Percentiles rank a stretch among this genome's conserved stretches.
Conservation (phyloP, 371 early-diverging fungal species). For the Mucor plumbeus region DNA sequence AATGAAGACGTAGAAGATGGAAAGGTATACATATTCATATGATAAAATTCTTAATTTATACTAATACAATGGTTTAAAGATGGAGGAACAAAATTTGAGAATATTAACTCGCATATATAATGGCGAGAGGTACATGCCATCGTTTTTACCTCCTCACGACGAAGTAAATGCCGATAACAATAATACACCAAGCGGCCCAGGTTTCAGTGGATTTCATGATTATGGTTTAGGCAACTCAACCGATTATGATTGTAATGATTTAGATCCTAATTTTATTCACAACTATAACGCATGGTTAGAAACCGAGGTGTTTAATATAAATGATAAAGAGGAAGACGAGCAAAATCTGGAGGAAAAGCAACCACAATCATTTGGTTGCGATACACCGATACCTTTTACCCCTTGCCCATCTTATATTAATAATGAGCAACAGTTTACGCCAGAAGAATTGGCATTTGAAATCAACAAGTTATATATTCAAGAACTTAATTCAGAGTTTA, state of each 20-base stretch:
- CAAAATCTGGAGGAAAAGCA: background rate
- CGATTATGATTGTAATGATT: constrained; percentile 37
- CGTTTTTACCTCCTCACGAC: constrained; percentile 40
- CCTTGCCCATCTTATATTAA: background rate
- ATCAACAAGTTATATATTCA: constrained; percentile 32
- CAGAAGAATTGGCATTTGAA: constrained; percentile 13
- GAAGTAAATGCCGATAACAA: constrained; percentile 14
- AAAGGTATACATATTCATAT: constrained; percentile 39
- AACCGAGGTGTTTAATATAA: background rate
- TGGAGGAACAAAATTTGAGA: constrained; percentile 69
- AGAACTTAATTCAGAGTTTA: constrained; percentile 30
- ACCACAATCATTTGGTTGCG: background rate
- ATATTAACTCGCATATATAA: constrained; percentile 66
- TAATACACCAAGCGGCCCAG: background rate
- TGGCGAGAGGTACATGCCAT: constrained; percentile 59
- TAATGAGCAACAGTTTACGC: constrained; percentile 1
- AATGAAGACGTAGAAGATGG: constrained; percentile 78
- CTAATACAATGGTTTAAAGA: constrained; percentile 24
- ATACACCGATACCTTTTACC: background rate
- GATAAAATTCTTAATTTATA: background rate
- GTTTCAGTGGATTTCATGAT: background rate
- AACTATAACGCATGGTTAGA: background rate
- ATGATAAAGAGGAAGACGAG: background rate
- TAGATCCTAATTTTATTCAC: constrained; percentile 49
- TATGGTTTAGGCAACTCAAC: constrained; percentile 12